These are phyloP conservation scores for Xerophyta viscosa DNA, from an alignment of 106 monocot species.

Conservation along the genomic window DNA sequence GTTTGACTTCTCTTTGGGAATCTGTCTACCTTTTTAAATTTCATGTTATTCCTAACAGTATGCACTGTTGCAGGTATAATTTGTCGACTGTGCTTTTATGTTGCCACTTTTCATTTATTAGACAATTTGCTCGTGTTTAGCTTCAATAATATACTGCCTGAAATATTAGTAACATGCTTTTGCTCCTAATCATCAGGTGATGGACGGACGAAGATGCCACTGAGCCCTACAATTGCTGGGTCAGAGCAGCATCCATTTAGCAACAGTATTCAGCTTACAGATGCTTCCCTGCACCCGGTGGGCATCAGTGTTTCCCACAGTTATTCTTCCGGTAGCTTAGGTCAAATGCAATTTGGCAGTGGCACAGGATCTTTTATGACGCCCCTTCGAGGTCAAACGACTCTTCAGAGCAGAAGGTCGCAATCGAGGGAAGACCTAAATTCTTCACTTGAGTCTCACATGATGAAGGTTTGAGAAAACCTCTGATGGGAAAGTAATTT, in stretches of 20 bases:
- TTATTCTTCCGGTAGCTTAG: constrained; percentile 78
- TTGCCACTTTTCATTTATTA: too few relatives aligned
- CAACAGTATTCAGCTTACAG: constrained; percentile 40
- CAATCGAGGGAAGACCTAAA: constrained; percentile 90
- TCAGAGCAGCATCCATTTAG: too few relatives aligned
- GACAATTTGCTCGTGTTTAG: too few relatives aligned
- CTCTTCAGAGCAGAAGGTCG: constrained; percentile 80
- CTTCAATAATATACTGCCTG: too few relatives aligned
- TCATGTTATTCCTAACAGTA: too few relatives aligned
- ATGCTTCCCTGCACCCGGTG: constrained; percentile 29
- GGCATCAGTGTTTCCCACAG: constrained; percentile 48
- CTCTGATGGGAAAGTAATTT: too few relatives aligned
- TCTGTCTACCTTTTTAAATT: too few relatives aligned
- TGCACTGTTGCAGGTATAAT: too few relatives aligned
- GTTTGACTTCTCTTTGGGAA: too few relatives aligned
- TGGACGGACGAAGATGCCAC: constrained; percentile 60
- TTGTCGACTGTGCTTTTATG: too few relatives aligned
- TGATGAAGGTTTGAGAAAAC: constrained; percentile 44
- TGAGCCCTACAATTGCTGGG: constrained; percentile 64
- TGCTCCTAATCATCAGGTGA: constrained; percentile 36
- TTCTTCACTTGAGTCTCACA: constrained; percentile 64
- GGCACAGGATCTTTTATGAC: constrained; percentile 43
- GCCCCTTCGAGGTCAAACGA: constrained; percentile 53
- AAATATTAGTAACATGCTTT: too few relatives aligned
- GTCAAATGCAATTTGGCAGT: constrained; percentile 65